These are phyloP conservation scores for Lonicera japonica DNA, from an alignment of 129 eudicot species.

Conservation along the genomic window DNA sequence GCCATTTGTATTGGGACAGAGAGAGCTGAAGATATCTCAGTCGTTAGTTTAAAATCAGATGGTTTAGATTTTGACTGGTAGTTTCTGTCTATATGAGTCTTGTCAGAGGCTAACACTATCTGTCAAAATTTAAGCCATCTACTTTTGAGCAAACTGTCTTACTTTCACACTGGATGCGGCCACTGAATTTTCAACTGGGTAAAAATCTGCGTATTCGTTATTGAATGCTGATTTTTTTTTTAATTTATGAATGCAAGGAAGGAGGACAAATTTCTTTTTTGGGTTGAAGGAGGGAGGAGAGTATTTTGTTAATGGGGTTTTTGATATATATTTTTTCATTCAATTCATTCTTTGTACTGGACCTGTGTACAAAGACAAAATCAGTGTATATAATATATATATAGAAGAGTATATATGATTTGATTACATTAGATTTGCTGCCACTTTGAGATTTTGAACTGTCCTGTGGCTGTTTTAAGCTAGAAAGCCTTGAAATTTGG, in stretches of 20 bases:
- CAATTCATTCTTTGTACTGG: slow-evolving; percentile 19
- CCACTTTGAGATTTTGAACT: no score
- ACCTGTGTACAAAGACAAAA: not conserved
- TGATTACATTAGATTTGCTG: no score
- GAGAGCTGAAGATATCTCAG: not conserved
- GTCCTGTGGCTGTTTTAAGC: no score
- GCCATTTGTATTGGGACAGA: not conserved
- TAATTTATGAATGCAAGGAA: not conserved
- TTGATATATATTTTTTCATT: not conserved
- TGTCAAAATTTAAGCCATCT: not conserved
- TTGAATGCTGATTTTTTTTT: not conserved
- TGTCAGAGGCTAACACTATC: not conserved
- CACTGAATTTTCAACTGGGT: no score
- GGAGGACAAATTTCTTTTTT: not conserved
- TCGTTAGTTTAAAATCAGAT: not conserved
- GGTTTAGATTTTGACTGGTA: not conserved
- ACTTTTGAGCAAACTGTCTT: not conserved
- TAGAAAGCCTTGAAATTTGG: no score
- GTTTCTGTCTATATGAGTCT: not conserved
- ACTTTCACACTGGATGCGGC: no score
- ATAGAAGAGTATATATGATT: not conserved
- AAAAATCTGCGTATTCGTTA: not conserved
- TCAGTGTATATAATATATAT: not conserved
- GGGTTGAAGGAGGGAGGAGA: not conserved
- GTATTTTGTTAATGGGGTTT: not conserved